Conservation (phyloP, 805 yeast genomes). For the Teunomyces atbi region DNA sequence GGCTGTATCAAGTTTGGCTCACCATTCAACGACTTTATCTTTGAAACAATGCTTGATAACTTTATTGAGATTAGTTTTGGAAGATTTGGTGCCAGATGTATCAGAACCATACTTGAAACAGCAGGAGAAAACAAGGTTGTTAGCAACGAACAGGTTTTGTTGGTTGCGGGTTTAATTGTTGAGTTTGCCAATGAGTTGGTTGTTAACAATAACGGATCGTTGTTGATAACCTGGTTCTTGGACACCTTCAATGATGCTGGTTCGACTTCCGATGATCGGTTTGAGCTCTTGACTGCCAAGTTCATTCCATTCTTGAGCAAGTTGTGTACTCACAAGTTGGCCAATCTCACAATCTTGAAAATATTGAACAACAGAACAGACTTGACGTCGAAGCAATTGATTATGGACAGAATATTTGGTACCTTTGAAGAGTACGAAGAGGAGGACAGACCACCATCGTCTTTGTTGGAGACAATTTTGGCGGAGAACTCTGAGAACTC, state of each 20-base stretch:
- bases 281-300: slow-evolving; percentile 59
- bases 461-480: slow-evolving; percentile 55
- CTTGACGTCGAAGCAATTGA: slow-evolving; percentile 53
- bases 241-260: slow-evolving; percentile 56
- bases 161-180: slow-evolving; percentile 75
- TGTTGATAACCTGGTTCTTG: slow-evolving; percentile 89
- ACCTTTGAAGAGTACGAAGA: slow-evolving; percentile 27
- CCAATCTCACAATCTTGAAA: slow-evolving; percentile 78
- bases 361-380: slow-evolving; percentile 70
- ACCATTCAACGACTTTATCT: slow-evolving; percentile 86
- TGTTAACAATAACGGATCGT: slow-evolving; percentile 81
- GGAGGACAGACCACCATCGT: slow-evolving; percentile 36
- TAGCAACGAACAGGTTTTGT: slow-evolving; percentile 62
- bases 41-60: slow-evolving; percentile 74
- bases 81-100: slow-evolving; percentile 93
- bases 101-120: slow-evolving; percentile 88
- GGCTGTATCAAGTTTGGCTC: slow-evolving; percentile 87
- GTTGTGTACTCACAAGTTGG: slow-evolving; percentile 78
- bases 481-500: slow-evolving; percentile 60
- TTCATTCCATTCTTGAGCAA: slow-evolving; percentile 60
- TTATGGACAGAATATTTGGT: slow-evolving; percentile 69
- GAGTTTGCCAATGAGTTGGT: slow-evolving; percentile 77
- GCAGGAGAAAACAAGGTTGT: slow-evolving; percentile 44
- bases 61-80: slow-evolving; percentile 82
- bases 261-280: slow-evolving; percentile 49